Conservation (phyloP, 1,139 yeast species). For the Blastobotrys indianensis region DNA sequence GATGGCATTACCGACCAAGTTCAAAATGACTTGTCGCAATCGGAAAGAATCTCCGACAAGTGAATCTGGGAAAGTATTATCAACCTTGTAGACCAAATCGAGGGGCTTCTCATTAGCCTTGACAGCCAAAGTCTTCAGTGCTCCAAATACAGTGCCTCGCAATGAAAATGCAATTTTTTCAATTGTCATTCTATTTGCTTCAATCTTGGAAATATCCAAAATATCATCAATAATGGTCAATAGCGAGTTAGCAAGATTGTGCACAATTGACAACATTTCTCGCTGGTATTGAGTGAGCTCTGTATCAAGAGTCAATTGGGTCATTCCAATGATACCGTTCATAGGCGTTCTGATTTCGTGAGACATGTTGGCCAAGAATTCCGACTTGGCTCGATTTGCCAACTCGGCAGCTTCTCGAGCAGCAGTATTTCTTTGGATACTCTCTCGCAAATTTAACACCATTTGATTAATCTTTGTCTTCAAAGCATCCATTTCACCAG, state of each 20-base stretch:
- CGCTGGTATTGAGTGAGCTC: conserved; percentile 84
- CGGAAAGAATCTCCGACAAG: conserved; percentile 84
- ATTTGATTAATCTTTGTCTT: conserved; percentile 87
- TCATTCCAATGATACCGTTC: conserved; percentile 91
- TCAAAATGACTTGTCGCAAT: conserved; percentile 74
- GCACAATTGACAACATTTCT: conserved; percentile 83
- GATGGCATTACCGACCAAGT: conserved; percentile 82
- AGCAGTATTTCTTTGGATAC: conserved; percentile 84
- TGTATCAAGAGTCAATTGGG: conserved; percentile 79
- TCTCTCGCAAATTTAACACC: conserved; percentile 82
- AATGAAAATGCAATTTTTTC: conserved; percentile 81
- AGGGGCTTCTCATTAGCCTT: conserved; percentile 81
- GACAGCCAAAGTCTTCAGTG: conserved; percentile 78
- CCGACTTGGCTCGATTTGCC: conserved; percentile 87
- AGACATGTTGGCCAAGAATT: conserved; percentile 84
- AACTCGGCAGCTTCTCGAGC: conserved; percentile 92
- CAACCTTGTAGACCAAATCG: conserved; percentile 74
- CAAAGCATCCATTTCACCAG: conserved; percentile 91
- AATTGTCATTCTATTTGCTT: conserved; percentile 87
- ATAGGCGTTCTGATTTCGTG: conserved; percentile 90
- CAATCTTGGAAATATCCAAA: conserved; percentile 85
- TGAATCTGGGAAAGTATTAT: conserved; percentile 79
- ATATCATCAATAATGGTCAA: conserved; percentile 84
- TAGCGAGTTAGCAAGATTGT: conserved; percentile 75
- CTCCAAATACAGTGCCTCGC: conserved; percentile 83